Base-by-base conservation (phyloP, 2,329 filamentous ascomycete species). In the Penicillium concentricum region DNA sequence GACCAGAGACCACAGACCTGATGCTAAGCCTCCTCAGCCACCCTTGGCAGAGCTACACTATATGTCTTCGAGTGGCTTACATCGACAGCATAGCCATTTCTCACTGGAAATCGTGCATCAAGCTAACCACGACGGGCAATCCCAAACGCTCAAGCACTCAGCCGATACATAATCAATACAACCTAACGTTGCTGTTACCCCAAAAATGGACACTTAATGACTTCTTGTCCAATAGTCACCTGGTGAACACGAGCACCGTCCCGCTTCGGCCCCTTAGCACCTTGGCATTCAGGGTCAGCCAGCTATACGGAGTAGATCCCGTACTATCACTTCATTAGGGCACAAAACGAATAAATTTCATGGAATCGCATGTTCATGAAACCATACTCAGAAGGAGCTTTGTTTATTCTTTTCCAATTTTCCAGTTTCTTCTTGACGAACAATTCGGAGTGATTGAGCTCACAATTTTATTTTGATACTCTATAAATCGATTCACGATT, bases 211-310 rank as follows among this genome's bases (percentile, higher is more conserved):
- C 26, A 9, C 30, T 42, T 18, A 12, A 15, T n/a, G 30, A 15
- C 13, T 15, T 22, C 16, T 6, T n/a, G 16, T 12, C 52, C 52
- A 51, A 51, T 55, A n/a, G 32, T 20, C 10, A 30, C 18, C 10
- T 12, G 5, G 6, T 13, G 12, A 55, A 55, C 13, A 55, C 46
- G 52, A 55, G 46, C 6, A 12, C 8, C 12, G 24, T 51, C 30
- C 47, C 39, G 46, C n/a, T 55, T 38, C 12, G 30, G 12, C 7
- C 22, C 32, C 46, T 55, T 55, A 30, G 32, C 46, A 50, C 39
- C 52, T 55, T 55, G 52, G 46, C 52, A 30, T 50, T 38, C 46
- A 55, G 52, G 38, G 52, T 44, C 22, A 32, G 18, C n/a, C 5
- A 32, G 30, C 20, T 50, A 54, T 42, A n/a, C n/a, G n/a, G n/a